phyloP scores from a whole-genome alignment of 1,284 basidiomycete species.

The Fomitopsis palustris region DNA sequence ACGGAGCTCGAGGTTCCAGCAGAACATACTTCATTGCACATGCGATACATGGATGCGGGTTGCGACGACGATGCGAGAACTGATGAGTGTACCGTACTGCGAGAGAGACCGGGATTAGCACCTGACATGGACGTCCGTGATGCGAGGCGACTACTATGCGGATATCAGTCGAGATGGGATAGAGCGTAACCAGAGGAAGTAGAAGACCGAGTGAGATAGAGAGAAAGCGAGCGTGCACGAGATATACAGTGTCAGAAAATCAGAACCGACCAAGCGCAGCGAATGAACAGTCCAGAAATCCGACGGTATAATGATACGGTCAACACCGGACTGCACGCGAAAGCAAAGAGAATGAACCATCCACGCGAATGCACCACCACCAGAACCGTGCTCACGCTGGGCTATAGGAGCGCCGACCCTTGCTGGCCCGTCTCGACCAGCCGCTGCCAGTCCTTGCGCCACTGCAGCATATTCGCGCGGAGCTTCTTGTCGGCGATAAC shows the following conservation, averaged over 20 bases:
- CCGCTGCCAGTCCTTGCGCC: constrained; percentile 70
- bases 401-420: constrained; percentile 59
- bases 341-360: background rate
- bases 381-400: background rate
- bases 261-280: constrained; percentile 10
- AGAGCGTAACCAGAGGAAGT: constrained; percentile 11
- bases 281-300: constrained; percentile 8
- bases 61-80: constrained; percentile 1
- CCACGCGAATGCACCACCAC: background rate
- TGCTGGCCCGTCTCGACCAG: constrained; percentile 68
- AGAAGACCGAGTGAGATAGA: constrained; percentile 1
- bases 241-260: background rate
- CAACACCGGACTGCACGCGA: background rate
- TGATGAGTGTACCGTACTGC: constrained; percentile 17
- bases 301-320: constrained; percentile 7
- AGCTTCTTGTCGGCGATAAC: constrained; percentile 71
- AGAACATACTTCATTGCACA: constrained; percentile 7
- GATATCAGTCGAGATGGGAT: constrained; percentile 8
- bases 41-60: constrained; percentile 11
- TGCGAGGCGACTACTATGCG: constrained; percentile 3
- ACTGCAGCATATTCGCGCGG: constrained; percentile 61
- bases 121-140: constrained; percentile 14
- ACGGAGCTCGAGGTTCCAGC: background rate
- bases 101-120: constrained; percentile 22
- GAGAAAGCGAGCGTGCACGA: background rate